Conservation (phyloP, 2,329 filamentous ascomycete genomes). For the Aspergillaceae sp. region DNA sequence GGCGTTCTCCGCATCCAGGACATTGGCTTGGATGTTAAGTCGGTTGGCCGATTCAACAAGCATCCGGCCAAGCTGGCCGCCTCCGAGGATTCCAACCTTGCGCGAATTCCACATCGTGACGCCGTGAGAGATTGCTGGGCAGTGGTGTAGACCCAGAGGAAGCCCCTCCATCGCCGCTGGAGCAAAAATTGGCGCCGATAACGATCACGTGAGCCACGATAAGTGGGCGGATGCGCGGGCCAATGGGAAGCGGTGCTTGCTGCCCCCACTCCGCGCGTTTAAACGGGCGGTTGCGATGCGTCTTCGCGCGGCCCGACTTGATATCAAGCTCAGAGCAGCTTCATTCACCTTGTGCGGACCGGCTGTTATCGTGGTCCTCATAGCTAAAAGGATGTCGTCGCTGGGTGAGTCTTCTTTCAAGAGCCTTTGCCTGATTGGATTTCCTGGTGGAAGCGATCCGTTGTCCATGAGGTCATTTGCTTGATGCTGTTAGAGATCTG, state of each 20-base stretch:
- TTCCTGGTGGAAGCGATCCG: too few species aligned
- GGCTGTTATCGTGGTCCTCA: too few species aligned
- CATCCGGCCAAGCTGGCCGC: slow-evolving; percentile 84
- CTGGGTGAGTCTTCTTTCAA: slow-evolving; percentile 17
- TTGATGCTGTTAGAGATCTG: not conserved
- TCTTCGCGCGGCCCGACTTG: not conserved
- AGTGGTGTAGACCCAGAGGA: not conserved
- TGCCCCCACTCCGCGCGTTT: slow-evolving; percentile 6
- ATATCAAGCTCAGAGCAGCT: not conserved
- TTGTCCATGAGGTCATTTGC: not conserved
- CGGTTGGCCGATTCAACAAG: slow-evolving; percentile 76
- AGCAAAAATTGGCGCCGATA: slow-evolving; percentile 6
- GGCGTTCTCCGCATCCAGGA: slow-evolving; percentile 67
- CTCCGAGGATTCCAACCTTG: slow-evolving; percentile 47
- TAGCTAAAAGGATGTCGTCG: slow-evolving; percentile 18
- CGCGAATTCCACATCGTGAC: slow-evolving; percentile 32
- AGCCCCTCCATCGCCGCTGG: not conserved
- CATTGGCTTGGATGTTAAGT: slow-evolving; percentile 67
- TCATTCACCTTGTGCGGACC: too few species aligned
- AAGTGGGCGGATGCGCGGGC: slow-evolving; percentile 9
- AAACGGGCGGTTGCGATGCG: not conserved
- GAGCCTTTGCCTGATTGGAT: not conserved
- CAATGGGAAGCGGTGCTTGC: slow-evolving; percentile 6
- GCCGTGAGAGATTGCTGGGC: not conserved
- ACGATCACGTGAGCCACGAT: slow-evolving; percentile 15